These are phyloP conservation scores for Middelhovenomyces tepae DNA, from an alignment of 805 yeast species.

Conservation along the genomic window DNA sequence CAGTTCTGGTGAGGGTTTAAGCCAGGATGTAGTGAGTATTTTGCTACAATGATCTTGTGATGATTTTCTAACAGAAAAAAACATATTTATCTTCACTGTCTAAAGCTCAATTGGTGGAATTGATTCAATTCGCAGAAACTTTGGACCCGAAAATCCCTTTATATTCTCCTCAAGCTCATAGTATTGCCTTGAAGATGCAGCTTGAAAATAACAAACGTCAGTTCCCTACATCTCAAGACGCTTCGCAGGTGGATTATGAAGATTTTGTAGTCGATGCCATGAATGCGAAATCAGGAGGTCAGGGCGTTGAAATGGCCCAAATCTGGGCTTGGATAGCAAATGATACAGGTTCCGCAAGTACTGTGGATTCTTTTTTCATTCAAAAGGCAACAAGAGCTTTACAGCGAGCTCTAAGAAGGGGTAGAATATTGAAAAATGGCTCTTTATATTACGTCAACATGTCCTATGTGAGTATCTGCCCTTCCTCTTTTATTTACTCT, in stretches of 20 bases:
- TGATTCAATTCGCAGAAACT: conserved; percentile 31
- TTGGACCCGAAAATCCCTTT: conserved; percentile 29
- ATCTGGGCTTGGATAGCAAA: conserved; percentile 22
- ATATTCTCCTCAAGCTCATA: conserved; percentile 30
- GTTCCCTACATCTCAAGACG: conserved; percentile 15
- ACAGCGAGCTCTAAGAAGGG: conserved; percentile 29
- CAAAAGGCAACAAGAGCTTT: conserved; percentile 31
- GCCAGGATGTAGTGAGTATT: conserved; percentile 22
- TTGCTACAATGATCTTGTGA: background rate
- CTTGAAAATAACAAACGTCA: conserved; percentile 22
- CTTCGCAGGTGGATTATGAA: conserved; percentile 23
- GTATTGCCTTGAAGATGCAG: conserved; percentile 26
- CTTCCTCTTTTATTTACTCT: no score
- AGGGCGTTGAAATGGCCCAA: conserved; percentile 19
- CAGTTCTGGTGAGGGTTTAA: conserved; percentile 25
- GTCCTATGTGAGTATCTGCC: conserved; percentile 9
- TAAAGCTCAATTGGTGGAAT: conserved; percentile 32
- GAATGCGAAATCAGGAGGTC: conserved; percentile 23
- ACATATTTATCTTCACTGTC: conserved; percentile 31
- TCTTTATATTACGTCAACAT: conserved; percentile 24
- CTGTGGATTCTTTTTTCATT: conserved; percentile 26
- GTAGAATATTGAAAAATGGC: conserved; percentile 25
- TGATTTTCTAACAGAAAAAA: conserved; percentile 18
- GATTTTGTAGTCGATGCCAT: conserved; percentile 27
- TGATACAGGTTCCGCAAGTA: conserved; percentile 18